phyloP scores from a whole-genome alignment of 768 basidiomycete species.

The Russula vinacea region DNA sequence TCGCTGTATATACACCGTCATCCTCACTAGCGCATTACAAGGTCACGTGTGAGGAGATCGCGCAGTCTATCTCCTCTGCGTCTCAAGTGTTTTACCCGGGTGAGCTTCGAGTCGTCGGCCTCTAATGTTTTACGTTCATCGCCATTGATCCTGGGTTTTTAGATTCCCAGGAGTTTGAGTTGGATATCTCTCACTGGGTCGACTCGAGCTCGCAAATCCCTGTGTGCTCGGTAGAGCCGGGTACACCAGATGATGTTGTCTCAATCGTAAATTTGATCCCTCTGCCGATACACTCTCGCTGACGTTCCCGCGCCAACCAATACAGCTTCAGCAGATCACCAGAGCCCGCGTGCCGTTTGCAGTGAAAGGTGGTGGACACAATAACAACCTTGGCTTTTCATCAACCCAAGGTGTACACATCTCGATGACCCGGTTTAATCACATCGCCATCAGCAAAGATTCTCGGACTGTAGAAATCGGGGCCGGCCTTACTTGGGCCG shows the following conservation, averaged over 20 bases:
- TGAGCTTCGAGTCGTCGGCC: not conserved
- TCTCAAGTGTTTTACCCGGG: constrained; percentile 18
- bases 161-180: constrained; percentile 16
- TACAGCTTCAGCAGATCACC: constrained; percentile 3
- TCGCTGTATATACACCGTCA: not conserved
- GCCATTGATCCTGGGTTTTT: not conserved
- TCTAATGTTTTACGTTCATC: too few relatives aligned
- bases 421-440: constrained; percentile 26
- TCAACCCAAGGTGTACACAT: constrained; percentile 32
- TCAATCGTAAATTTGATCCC: constrained; percentile 12
- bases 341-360: constrained; percentile 7
- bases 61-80: not conserved
- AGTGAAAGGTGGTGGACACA: constrained; percentile 32
- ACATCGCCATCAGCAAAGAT: constrained; percentile 12
- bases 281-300: not conserved
- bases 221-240: constrained; percentile 28
- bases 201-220: constrained; percentile 24
- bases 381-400: constrained; percentile 30
- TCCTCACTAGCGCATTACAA: not conserved
- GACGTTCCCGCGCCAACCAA: not conserved
- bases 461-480: not conserved
- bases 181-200: constrained; percentile 27
- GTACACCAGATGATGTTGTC: constrained; percentile 21
- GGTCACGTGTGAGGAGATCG: not conserved
- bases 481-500: too few relatives aligned